Evolutionary conservation across 2,329 filamentous ascomycete species (phyloP).

Genomic region (Gliomastix tumulicola): DNA sequence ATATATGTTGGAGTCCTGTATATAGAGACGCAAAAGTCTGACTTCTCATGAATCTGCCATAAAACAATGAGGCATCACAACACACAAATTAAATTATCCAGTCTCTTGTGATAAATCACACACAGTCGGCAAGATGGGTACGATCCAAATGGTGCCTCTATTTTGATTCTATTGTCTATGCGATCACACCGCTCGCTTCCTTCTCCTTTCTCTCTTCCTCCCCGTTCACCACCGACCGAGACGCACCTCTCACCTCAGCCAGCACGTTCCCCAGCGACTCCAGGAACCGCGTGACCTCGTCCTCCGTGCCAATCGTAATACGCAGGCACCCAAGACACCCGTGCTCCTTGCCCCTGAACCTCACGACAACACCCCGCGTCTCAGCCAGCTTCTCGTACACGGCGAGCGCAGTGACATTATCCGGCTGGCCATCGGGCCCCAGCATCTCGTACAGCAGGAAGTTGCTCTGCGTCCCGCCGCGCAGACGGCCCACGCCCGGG

Average conservation of each 20-base stretch:
- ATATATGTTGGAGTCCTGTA: too few relatives aligned
- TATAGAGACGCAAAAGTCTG: too few relatives aligned
- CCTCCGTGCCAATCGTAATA: slow-evolving; percentile 86
- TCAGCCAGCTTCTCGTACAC: slow-evolving; percentile 85
- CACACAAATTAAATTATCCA: too few relatives aligned
- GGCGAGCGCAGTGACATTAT: slow-evolving; percentile 69
- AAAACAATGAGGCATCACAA: too few relatives aligned
- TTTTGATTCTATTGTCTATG: too few relatives aligned
- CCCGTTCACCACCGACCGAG: slow-evolving; percentile 8
- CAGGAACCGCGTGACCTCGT: slow-evolving; percentile 76
- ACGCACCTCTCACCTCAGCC: slow-evolving; percentile 31
- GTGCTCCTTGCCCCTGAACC: slow-evolving; percentile 88
- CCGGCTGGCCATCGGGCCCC: slow-evolving; percentile 62
- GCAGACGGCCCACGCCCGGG: slow-evolving; percentile 70
- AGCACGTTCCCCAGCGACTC: slow-evolving; percentile 51
- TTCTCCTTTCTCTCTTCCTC: slow-evolving; percentile 27
- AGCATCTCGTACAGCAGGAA: slow-evolving; percentile 89
- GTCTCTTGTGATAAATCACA: too few relatives aligned
- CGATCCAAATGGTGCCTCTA: too few relatives aligned
- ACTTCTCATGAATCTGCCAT: too few relatives aligned
- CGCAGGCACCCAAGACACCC: slow-evolving; percentile 85
- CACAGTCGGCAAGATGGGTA: too few relatives aligned
- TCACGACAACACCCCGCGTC: slow-evolving; percentile 80
- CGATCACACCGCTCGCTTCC: slow-evolving; percentile 25
- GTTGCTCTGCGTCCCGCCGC: slow-evolving; percentile 77